These are phyloP conservation scores for Nematodospora valgi DNA, from an alignment of 805 yeast genomes.

Conservation along the genomic window DNA sequence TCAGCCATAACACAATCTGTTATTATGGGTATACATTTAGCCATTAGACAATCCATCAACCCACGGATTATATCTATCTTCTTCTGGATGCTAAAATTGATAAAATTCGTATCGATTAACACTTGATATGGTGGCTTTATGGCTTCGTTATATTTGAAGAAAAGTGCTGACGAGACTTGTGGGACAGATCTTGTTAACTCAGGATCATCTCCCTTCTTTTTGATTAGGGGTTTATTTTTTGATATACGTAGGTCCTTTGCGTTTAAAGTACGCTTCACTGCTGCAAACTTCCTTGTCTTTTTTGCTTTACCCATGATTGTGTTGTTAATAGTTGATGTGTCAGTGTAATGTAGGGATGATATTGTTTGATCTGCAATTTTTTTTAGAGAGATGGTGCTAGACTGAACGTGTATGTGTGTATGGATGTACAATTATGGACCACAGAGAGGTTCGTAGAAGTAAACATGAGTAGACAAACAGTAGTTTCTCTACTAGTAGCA, in stretches of 20 bases:
- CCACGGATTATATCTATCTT: constrained; percentile 94
- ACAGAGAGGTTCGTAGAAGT: too few species aligned
- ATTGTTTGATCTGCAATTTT: not conserved
- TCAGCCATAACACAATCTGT: constrained; percentile 99
- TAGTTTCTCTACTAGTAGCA: too few species aligned
- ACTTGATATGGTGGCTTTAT: constrained; percentile 98
- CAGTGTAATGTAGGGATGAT: not conserved
- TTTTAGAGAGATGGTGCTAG: too few species aligned
- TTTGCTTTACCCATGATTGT: constrained; percentile 87
- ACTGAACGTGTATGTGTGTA: too few species aligned
- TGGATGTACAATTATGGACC: too few species aligned
- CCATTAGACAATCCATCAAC: constrained; percentile 92
- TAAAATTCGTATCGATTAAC: constrained; percentile 92
- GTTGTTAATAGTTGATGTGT: not conserved
- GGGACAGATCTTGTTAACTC: constrained; percentile 61
- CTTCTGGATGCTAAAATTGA: constrained; percentile 94
- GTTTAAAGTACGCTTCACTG: constrained; percentile 76
- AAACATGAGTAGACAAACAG: too few species aligned
- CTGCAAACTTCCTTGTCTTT: constrained; percentile 96
- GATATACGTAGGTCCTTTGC: constrained; percentile 64
- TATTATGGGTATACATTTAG: constrained; percentile 91
- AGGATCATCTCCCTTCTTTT: constrained; percentile 53
- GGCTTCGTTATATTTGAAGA: constrained; percentile 90
- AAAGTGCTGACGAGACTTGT: constrained; percentile 92
- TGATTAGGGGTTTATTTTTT: constrained; percentile 41